phyloP scores from a whole-genome alignment of 2,329 filamentous ascomycete species.

The Calonectria naviculata region DNA sequence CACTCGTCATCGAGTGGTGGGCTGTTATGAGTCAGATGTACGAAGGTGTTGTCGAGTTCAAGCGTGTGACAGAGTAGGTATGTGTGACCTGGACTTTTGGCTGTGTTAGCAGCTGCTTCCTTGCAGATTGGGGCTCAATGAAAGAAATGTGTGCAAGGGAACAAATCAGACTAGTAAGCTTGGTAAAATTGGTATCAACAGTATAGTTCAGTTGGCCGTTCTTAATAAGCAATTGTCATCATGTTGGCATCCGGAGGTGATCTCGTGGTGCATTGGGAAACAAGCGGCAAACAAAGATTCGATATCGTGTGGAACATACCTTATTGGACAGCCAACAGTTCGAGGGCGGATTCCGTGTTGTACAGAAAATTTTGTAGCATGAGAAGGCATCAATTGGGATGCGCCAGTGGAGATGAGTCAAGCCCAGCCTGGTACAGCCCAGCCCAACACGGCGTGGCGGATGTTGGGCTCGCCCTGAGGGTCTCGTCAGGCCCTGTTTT shows the following conservation, averaged over 20 bases:
- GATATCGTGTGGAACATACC: conserved; percentile 29
- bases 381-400: not conserved
- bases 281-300: conserved; percentile 24
- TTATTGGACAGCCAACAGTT: conserved; percentile 24
- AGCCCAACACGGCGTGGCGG: conserved; percentile 8
- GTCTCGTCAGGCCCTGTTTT: not conserved
- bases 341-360: not conserved
- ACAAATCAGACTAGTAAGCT: conserved; percentile 72
- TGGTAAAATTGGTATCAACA: conserved; percentile 70
- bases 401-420: not conserved
- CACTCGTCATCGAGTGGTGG: conserved; percentile 26
- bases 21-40: conserved; percentile 14
- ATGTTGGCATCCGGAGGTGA: conserved; percentile 42
- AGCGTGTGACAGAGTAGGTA: conserved; percentile 10
- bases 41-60: conserved; percentile 26
- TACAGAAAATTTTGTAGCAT: not conserved
- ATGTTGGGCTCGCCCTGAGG: conserved; percentile 4
- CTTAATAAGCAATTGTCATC: conserved; percentile 71
- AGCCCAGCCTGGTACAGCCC: not conserved
- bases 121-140: not conserved
- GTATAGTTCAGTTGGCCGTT: conserved; percentile 73
- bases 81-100: conserved; percentile 18
- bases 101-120: conserved; percentile 37
- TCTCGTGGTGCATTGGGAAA: conserved; percentile 17
- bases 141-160: conserved; percentile 12